Conservation (phyloP, 2,329 filamentous ascomycete genomes). For the Aspergillus fijiensis region DNA sequence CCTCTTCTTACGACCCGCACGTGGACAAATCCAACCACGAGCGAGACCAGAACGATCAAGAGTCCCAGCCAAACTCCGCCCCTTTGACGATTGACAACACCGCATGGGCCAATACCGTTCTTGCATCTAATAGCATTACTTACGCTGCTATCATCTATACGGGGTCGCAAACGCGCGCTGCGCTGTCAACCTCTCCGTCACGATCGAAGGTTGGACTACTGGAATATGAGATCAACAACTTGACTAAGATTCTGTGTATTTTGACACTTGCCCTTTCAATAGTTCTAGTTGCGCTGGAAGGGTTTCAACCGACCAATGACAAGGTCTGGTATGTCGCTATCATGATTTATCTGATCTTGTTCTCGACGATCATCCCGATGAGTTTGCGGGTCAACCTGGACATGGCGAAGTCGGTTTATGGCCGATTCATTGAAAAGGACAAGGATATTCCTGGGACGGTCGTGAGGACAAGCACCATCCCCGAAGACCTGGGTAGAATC, state of each 20-base stretch:
- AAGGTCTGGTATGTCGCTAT: constrained; percentile 89
- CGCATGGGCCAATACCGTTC: constrained; percentile 96
- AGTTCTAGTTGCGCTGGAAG: constrained; percentile 81
- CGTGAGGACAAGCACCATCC: constrained; percentile 94
- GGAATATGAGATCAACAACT: constrained; percentile 93
- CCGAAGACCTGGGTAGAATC: constrained; percentile 90
- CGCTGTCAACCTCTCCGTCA: constrained; percentile 86
- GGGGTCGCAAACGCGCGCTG: constrained; percentile 88
- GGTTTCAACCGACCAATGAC: constrained; percentile 61
- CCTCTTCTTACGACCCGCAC: constrained; percentile 53
- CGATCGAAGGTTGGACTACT: constrained; percentile 91
- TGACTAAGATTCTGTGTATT: constrained; percentile 93
- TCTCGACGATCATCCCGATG: constrained; percentile 99
- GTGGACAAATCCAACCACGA: constrained; percentile 32
- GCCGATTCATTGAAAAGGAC: constrained; percentile 90
- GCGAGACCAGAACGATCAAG: constrained; percentile 20
- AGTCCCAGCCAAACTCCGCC: constrained; percentile 54
- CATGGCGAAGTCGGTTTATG: constrained; percentile 95
- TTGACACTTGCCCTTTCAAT: constrained; percentile 84
- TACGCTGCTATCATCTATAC: constrained; percentile 92
- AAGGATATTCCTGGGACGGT: constrained; percentile 86
- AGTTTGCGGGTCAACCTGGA: constrained; percentile 94
- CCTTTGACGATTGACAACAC: constrained; percentile 94
- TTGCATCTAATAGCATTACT: constrained; percentile 87
- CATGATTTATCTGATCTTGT: constrained; percentile 95